Evolutionary conservation across 225 moss, liverwort and hornwort species (phyloP), one percentile per base, ranked within the genome.

Genomic region (Rhytidiadelphus loreus): DNA sequence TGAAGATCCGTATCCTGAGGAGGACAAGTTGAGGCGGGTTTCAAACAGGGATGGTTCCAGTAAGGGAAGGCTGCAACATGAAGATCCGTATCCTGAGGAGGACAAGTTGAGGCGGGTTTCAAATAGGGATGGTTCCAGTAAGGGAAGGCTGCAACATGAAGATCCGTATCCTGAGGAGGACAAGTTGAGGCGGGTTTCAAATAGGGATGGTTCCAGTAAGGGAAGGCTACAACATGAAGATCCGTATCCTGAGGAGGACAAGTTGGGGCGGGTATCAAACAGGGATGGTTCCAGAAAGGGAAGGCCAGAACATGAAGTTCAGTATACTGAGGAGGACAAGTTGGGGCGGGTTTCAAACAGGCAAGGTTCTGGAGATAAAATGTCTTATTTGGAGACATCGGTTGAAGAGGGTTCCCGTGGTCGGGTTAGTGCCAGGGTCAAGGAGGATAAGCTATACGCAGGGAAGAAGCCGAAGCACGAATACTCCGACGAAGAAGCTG

Each of bases 401-500:
- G 77, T 58, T 75, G 84, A 89, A 58, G 93, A 88, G 56, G 87
- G 86, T 81, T 90, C 80, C 30, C 68, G 76, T 71, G 86, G 86
- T 80, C 81, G 80, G 85, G 53, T 81, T 72, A 71, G 48, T 88
- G 56, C 80, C 74, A 86, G 83, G 77, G 70, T 63, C 77, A 90
- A 90, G 83, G 90, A 89, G 41, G 85, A 74, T 82, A 82, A 82
- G 64, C n/a, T 63, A 20, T 53, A 83, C 32, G n/a, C 81, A 52
- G 83, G 63, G 46, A 89, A 80, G 81, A 73, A 89, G 80, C 69
- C 24, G 82, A 80, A 68, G 75, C 87, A 82, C 44, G 87, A 75
- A 48, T 85, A 80, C 80, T 87, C 83, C 57, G 89, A 92, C 43
- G 89, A 89, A 77, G 92, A 89, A 66, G 46, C 50, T 75, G 89